Evolutionary conservation across 148 eudicot species (phyloP).

Genomic region (Drosera capensis): DNA sequence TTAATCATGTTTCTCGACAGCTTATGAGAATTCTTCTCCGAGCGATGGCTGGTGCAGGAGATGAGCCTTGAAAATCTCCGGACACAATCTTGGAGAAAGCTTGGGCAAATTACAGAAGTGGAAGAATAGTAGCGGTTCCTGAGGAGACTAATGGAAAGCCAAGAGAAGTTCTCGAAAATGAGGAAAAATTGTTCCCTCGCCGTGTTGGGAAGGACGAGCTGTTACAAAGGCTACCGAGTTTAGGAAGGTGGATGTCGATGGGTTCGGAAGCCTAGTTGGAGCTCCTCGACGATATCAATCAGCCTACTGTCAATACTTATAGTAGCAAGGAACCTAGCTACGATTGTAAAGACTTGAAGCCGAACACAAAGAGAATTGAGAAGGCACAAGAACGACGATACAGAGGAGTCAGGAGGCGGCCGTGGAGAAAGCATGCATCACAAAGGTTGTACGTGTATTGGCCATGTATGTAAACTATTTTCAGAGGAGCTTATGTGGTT

Average conservation of each 20-base stretch:
- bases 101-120: slow-evolving; percentile 61
- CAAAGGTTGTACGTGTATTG: too few relatives aligned
- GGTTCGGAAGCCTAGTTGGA: slow-evolving; percentile 56
- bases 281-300: slow-evolving; percentile 19
- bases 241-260: slow-evolving; percentile 71
- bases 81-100: slow-evolving; percentile 41
- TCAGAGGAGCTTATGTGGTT: too few relatives aligned
- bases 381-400: slow-evolving; percentile 22
- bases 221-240: slow-evolving; percentile 52
- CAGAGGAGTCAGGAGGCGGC: slow-evolving; percentile 75
- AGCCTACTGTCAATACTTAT: neutral
- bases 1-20: too few relatives aligned
- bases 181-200: slow-evolving; percentile 30
- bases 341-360: neutral
- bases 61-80: too few relatives aligned
- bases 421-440: slow-evolving; percentile 81
- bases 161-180: slow-evolving; percentile 2
- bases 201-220: slow-evolving; percentile 15
- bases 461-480: too few relatives aligned
- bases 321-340: neutral
- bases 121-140: neutral
- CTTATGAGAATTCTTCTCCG: too few relatives aligned
- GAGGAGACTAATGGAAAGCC: neutral
- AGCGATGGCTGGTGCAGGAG: too few relatives aligned
- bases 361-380: slow-evolving; percentile 1